These are phyloP conservation scores for Chlorella sorokiniana DNA, from an alignment of 139 green algal species.

Conservation along the genomic window DNA sequence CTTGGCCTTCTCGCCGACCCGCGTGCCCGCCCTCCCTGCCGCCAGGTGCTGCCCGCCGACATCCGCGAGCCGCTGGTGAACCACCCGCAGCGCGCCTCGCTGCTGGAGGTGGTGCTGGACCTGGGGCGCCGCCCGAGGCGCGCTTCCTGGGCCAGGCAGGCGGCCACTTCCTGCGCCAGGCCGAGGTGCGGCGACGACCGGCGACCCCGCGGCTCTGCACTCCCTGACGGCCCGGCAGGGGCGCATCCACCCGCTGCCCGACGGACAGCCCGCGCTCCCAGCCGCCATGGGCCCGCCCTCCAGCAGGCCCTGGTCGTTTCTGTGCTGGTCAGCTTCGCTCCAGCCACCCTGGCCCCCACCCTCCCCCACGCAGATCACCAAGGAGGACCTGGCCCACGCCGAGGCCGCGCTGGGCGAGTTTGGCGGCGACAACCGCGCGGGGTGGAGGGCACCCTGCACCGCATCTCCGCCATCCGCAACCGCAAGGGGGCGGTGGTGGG, in stretches of 20 bases:
- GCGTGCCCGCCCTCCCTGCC: not conserved
- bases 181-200: slow-evolving; percentile 44
- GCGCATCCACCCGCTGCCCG: not conserved
- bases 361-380: slow-evolving; percentile 61
- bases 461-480: slow-evolving; percentile 88
- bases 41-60: slow-evolving; percentile 78
- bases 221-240: not conserved
- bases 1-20: not conserved
- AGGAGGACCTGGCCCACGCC: slow-evolving; percentile 65
- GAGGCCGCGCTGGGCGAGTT: slow-evolving; percentile 76
- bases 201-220: not conserved
- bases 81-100: slow-evolving; percentile 68
- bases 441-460: slow-evolving; percentile 78
- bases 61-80: slow-evolving; percentile 68
- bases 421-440: slow-evolving; percentile 84
- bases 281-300: no score
- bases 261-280: no score
- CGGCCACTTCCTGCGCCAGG: slow-evolving; percentile 70
- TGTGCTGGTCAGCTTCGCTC: no score
- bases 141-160: slow-evolving; percentile 67
- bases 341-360: no score
- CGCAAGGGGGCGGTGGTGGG: slow-evolving; percentile 86
- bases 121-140: slow-evolving; percentile 70
- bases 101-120: slow-evolving; percentile 84
- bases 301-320: no score